phyloP scores from a whole-genome alignment of 148 eudicot species.

The Spergularia marina region DNA sequence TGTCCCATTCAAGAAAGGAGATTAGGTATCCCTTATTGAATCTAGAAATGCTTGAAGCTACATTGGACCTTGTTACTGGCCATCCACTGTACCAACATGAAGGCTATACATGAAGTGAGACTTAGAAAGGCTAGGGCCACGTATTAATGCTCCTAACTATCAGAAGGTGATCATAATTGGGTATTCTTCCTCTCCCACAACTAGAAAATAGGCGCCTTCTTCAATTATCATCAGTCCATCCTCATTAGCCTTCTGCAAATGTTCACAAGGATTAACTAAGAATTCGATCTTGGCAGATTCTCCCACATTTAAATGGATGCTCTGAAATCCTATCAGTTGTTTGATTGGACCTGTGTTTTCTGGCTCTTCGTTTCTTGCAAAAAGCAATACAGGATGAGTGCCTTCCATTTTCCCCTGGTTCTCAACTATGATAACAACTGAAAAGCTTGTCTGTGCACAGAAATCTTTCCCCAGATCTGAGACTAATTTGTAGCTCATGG shows the following conservation, averaged over 20 bases:
- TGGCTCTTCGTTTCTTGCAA: neutral
- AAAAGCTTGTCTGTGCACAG: neutral
- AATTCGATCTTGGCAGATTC: neutral
- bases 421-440: neutral
- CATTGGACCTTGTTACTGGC: neutral
- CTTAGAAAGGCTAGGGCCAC: neutral
- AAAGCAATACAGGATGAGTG: neutral
- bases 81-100: neutral
- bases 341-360: slow-evolving; percentile 3
- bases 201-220: neutral
- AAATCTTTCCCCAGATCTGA: neutral
- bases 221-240: neutral
- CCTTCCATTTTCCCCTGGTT: neutral
- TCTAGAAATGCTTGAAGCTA: neutral
- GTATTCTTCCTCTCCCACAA: neutral
- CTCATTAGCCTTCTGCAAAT: neutral
- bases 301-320: slow-evolving; percentile 5
- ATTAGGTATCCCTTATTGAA: neutral
- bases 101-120: neutral
- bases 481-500: slow-evolving; percentile 6
- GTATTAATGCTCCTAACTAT: neutral
- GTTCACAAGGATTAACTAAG: neutral
- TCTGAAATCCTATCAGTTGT: neutral
- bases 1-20: no score
- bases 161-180: neutral